Evolutionary conservation across 768 basidiomycete species (phyloP), one percentile per base, ranked within the genome.

Genomic region (Leccinum sublutescens): DNA sequence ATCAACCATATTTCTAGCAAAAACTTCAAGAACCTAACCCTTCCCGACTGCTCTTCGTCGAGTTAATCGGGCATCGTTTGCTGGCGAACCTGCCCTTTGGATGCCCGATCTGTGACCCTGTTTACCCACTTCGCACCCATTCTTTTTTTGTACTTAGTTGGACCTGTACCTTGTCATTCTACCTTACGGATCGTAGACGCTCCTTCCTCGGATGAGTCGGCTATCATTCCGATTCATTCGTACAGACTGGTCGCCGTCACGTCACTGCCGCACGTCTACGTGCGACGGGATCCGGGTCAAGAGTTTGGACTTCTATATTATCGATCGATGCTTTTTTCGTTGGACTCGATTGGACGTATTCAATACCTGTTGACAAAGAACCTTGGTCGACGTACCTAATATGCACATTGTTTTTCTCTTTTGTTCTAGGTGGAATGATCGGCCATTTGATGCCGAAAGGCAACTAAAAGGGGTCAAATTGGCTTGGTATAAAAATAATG

Each of bases 11-110:
- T 34, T 40, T 49, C 11, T 47, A 91, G 89, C 74, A 84, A 84
- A 64, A 85, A 82, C 23, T 79, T 92, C 67, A 92, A 93, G 76
- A 77, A 78, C 65, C 75, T 93, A 70, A 86, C 78, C 19, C 82
- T 93, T 55, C 88, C 89, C 5, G 65, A 74, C 50, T 93, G 91
- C 71, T 33, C 54, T 49, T 3, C 2, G 27, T 55, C 58, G 9
- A 6, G 40, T 19, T 58, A 45, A 50, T 63, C 33, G 58, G 43
- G 27, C 19, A 23, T 27, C 25, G 14, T 52, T 50, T 19, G 17
- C 43, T 34, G 23, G 34, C 5, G n/a, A 17, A 38, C 49, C 7
- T 54, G 23, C n/a, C 50, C 50, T 34, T 51, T n/a, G 11, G 49
- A 19, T 52, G 50, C 59, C 48, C 2, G 15, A 58, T 51, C 29